Evolutionary conservation across 257 asterid genomes (phyloP).

Genomic region (Solanum pinnatisectum): DNA sequence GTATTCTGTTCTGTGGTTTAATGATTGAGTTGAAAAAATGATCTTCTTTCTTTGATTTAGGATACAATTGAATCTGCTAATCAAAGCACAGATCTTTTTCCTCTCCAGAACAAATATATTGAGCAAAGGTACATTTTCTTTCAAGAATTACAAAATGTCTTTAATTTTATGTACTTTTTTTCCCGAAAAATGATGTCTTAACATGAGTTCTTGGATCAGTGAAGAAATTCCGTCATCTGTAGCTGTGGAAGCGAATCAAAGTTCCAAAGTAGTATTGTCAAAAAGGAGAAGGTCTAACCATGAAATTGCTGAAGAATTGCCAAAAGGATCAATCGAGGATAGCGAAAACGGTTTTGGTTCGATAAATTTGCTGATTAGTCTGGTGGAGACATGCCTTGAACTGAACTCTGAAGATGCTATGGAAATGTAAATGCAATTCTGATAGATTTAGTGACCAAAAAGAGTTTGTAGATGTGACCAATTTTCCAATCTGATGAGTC

Average conservation of each 20-base stretch:
- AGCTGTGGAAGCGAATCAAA: neutral
- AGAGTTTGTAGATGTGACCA: neutral
- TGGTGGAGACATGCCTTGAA: neutral
- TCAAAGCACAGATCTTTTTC: neutral
- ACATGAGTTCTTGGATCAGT: neutral
- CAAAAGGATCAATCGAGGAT: neutral
- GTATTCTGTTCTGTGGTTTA: neutral
- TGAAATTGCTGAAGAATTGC: neutral
- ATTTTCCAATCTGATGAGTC: neutral
- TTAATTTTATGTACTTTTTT: neutral
- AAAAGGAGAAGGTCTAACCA: neutral
- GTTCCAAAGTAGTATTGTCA: neutral
- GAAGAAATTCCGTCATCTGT: neutral
- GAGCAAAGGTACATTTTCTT: neutral
- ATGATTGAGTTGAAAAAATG: neutral
- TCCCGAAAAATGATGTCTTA: neutral
- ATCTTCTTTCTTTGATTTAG: neutral
- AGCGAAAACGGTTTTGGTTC: neutral
- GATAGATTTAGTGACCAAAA: neutral
- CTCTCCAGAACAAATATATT: neutral
- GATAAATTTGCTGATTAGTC: neutral
- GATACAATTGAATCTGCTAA: neutral
- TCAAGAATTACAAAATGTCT: neutral
- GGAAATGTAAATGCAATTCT: neutral
- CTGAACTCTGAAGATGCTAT: neutral